These are phyloP conservation scores for Xylaria acuta DNA, from an alignment of 495 filamentous ascomycete genomes.

Conservation along the genomic window DNA sequence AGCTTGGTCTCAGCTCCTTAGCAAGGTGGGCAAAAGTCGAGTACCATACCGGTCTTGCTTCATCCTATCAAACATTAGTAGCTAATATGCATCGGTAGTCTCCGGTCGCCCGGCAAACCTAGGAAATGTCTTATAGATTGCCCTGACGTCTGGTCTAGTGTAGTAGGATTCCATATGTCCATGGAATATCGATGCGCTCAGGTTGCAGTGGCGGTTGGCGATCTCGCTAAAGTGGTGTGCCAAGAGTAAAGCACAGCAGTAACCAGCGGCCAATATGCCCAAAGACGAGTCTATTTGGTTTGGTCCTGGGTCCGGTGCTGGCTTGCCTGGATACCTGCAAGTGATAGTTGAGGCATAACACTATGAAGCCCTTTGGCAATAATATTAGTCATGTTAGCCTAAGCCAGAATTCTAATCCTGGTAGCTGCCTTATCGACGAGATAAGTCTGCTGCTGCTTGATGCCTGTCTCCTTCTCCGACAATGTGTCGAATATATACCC, in stretches of 20 bases:
- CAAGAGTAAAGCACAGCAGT: background rate
- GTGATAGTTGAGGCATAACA: constrained; percentile 3
- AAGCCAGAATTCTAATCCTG: background rate
- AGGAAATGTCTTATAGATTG: constrained; percentile 1
- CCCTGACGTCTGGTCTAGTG: background rate
- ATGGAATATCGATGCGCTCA: constrained; percentile 10
- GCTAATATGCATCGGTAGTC: constrained; percentile 2
- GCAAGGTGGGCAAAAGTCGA: background rate
- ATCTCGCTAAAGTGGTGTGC: background rate
- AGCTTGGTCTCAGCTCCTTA: background rate
- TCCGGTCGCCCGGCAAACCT: background rate
- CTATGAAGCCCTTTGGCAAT: background rate
- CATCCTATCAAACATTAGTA: background rate
- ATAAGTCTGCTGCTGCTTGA: background rate
- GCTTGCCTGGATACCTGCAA: background rate
- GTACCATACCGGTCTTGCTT: background rate
- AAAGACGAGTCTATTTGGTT: background rate
- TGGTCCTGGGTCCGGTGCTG: background rate
- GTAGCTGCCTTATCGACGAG: background rate
- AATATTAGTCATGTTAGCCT: constrained; percentile 8
- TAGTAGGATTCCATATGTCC: background rate
- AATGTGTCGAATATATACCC: background rate
- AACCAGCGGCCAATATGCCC: background rate
- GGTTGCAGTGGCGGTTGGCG: constrained; percentile 16
- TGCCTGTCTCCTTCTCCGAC: background rate